A percentile compares a stretch with the other conserved stretches of the same genome.
Evolutionary conservation across 2,329 filamentous ascomycete species (phyloP).

Genomic region (Colletotrichum magnum): DNA sequence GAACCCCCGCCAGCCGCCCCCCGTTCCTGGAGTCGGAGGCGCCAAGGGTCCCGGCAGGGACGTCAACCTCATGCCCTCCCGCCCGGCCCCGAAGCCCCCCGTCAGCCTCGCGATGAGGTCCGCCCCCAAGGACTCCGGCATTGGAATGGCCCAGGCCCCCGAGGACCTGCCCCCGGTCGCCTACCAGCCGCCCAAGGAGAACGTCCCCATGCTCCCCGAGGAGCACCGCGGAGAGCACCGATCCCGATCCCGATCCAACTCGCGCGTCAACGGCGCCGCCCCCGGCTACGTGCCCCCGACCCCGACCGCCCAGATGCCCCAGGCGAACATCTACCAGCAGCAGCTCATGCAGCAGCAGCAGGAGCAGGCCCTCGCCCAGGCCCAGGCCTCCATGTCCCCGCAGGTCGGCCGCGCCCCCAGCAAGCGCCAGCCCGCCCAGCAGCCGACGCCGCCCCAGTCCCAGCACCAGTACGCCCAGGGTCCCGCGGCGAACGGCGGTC

Average conservation of each 20-base stretch:
- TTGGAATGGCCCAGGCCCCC: conserved; percentile 69
- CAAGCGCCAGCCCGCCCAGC: conserved; percentile 73
- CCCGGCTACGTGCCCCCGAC: conserved; percentile 62
- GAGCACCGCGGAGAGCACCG: conserved; percentile 59
- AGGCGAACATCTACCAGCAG: conserved; percentile 70
- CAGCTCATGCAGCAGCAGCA: conserved; percentile 85
- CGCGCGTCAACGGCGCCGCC: conserved; percentile 69
- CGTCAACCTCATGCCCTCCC: conserved; percentile 79
- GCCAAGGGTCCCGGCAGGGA: conserved; percentile 65
- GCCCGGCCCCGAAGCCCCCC: conserved; percentile 91
- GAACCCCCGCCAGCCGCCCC: conserved; percentile 93
- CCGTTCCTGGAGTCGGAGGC: conserved; percentile 76
- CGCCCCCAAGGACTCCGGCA: conserved; percentile 75
- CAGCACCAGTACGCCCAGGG: conserved; percentile 53
- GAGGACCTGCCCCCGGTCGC: conserved; percentile 68
- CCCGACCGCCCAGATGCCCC: conserved; percentile 56
- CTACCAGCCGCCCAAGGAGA: conserved; percentile 67
- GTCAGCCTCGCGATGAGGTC: conserved; percentile 70
- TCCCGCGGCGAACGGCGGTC: conserved; percentile 46
- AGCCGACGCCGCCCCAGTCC: conserved; percentile 65
- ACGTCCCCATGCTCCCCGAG: conserved; percentile 73
- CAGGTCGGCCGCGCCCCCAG: conserved; percentile 81
- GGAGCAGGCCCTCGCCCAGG: conserved; percentile 84
- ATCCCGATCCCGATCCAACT: conserved; percentile 75
- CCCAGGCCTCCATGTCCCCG: conserved; percentile 81